phyloP scores from a whole-genome alignment of 176 grass and related monocot species.

The Thinopyrum elongatum region DNA sequence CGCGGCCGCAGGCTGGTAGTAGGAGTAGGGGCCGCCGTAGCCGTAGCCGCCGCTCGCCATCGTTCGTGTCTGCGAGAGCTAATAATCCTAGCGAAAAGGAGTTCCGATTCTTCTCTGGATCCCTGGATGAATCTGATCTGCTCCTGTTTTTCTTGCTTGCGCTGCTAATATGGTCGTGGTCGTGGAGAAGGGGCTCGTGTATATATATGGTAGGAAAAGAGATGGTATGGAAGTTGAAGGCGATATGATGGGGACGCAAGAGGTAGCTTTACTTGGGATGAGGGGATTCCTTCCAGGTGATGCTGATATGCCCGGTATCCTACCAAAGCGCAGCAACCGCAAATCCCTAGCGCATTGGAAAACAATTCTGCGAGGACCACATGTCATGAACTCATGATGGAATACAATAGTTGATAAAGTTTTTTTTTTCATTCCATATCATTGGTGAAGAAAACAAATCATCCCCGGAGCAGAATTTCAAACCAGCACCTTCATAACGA shows the following conservation, averaged over 20 bases:
- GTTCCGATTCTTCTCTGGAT: background rate
- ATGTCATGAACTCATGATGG: no score
- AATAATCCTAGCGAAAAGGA: background rate
- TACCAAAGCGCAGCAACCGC: background rate
- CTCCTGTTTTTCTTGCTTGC: background rate
- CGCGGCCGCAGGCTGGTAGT: slow-evolving; percentile 21
- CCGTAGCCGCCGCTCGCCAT: slow-evolving; percentile 33
- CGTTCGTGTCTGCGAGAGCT: background rate
- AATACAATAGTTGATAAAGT: no score
- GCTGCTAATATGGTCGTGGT: background rate
- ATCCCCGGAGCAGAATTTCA: background rate
- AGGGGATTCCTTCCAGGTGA: slow-evolving; percentile 39
- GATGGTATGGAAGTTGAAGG: slow-evolving; percentile 4
- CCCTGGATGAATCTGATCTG: background rate
- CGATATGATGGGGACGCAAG: slow-evolving; percentile 8
- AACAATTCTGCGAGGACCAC: background rate
- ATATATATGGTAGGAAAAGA: background rate
- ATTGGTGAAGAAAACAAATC: background rate
- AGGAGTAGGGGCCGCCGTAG: slow-evolving; percentile 33
- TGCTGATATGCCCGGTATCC: background rate
- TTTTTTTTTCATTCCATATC: no score
- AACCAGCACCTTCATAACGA: background rate
- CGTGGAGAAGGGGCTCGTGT: background rate
- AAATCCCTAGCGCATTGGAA: background rate
- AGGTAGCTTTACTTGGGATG: slow-evolving; percentile 36